Evolutionary conservation across 306 rosid species (phyloP).

Genomic region (Sicyos baderoa): DNA sequence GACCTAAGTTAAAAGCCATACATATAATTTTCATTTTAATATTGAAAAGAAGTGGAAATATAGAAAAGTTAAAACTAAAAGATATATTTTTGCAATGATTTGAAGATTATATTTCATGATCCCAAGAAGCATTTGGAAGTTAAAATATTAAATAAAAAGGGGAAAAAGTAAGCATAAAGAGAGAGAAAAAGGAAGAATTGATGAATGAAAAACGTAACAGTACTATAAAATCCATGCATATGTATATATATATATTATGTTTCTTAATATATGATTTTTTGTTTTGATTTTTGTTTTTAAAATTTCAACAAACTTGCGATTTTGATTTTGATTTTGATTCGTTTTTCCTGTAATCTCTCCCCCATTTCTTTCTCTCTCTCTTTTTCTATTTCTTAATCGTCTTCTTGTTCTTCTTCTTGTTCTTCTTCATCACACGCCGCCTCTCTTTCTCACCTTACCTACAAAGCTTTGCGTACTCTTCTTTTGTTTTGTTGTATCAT

Average conservation of each 20-base stretch:
- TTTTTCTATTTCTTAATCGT: neutral
- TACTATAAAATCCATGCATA: constrained; percentile 19
- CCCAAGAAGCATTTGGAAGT: constrained; percentile 8
- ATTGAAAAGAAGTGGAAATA: too few species aligned
- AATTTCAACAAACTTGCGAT: neutral
- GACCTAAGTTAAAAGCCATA: too few species aligned
- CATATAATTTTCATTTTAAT: too few species aligned
- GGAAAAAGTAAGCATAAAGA: neutral
- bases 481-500: neutral
- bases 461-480: constrained; percentile 17
- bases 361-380: neutral
- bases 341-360: constrained; percentile 13
- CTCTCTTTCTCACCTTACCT: constrained; percentile 24
- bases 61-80: too few species aligned
- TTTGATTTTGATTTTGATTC: neutral
- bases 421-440: constrained; percentile 35
- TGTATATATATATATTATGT: too few species aligned
- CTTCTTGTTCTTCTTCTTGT: constrained; percentile 24
- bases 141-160: neutral
- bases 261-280: neutral
- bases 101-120: neutral
- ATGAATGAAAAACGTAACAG: constrained; percentile 14
- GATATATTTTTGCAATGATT: neutral
- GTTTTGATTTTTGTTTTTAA: neutral
- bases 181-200: neutral